phyloP scores from a whole-genome alignment of 495 filamentous ascomycete genomes.

The Talaromyces adpressus region DNA sequence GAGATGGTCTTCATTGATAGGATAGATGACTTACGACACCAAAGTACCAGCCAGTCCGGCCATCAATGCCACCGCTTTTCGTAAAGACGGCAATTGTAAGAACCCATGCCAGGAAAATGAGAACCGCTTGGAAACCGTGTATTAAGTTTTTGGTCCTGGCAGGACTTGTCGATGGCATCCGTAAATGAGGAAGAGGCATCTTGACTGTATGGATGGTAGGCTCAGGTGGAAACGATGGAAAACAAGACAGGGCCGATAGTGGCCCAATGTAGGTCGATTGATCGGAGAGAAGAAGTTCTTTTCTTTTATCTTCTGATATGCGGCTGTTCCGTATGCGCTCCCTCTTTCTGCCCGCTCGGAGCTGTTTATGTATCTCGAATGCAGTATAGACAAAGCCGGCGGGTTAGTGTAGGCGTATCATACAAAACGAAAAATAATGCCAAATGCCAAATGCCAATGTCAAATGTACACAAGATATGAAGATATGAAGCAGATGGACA shows the following conservation, averaged over 20 bases:
- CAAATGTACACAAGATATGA: background rate
- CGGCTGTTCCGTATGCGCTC: background rate
- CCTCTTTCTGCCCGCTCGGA: background rate
- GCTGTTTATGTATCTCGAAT: background rate
- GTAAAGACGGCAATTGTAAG: conserved; percentile 70
- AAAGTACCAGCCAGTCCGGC: conserved; percentile 68
- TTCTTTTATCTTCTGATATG: background rate
- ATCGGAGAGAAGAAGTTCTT: background rate
- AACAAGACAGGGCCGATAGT: background rate
- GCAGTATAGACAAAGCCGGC: background rate
- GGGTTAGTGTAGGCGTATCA: background rate
- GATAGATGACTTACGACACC: conserved; percentile 49
- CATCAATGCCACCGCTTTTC: conserved; percentile 54
- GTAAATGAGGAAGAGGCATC: conserved; percentile 17
- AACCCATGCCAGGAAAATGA: conserved; percentile 65
- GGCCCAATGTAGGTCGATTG: background rate
- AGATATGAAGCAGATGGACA: background rate
- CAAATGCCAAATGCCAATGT: too few species aligned
- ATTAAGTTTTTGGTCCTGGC: conserved; percentile 41
- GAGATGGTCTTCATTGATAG: background rate
- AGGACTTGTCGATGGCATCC: conserved; percentile 29
- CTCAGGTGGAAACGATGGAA: background rate
- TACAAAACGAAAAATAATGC: background rate
- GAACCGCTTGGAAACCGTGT: conserved; percentile 52
- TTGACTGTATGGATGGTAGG: conserved; percentile 7